Evolutionary conservation across 2,329 filamentous ascomycete species (phyloP).

Genomic region (Epichloe coenophiala): DNA sequence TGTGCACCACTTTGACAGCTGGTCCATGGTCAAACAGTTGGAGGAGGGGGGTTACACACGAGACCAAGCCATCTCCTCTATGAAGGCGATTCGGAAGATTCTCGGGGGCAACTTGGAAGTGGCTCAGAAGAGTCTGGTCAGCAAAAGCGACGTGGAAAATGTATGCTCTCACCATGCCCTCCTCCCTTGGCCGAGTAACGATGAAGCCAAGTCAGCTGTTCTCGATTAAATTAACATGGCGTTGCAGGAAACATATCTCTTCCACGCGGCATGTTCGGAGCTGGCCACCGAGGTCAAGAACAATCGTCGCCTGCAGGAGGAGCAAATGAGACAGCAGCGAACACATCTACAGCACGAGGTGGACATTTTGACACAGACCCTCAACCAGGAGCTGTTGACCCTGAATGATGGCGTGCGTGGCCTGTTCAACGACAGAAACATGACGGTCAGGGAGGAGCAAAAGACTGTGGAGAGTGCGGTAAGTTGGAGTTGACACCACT

Average conservation of each 20-base stretch:
- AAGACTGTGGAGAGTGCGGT: conserved; percentile 70
- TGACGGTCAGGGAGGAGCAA: conserved; percentile 81
- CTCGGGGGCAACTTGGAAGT: conserved; percentile 68
- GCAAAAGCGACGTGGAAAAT: conserved; percentile 88
- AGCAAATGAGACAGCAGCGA: conserved; percentile 70
- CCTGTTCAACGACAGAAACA: conserved; percentile 91
- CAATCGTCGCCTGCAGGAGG: conserved; percentile 60
- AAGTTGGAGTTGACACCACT: conserved; percentile 16
- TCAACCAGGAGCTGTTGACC: conserved; percentile 69
- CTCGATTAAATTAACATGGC: background rate
- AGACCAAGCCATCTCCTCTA: conserved; percentile 66
- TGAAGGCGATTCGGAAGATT: conserved; percentile 79
- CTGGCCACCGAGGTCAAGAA: conserved; percentile 77
- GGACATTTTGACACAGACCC: conserved; percentile 76
- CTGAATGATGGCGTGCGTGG: conserved; percentile 88
- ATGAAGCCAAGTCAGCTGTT: background rate
- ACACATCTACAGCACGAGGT: conserved; percentile 84
- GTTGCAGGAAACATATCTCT: conserved; percentile 67
- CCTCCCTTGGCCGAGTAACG: background rate
- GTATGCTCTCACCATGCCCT: conserved; percentile 12
- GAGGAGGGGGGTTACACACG: conserved; percentile 59
- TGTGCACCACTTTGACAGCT: conserved; percentile 94
- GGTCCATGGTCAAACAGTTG: conserved; percentile 72
- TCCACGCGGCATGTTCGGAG: conserved; percentile 86
- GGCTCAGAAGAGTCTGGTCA: conserved; percentile 68